These are phyloP conservation scores for Marasmius fiardii DNA, from an alignment of 1,284 basidiomycete genomes.

Conservation along the genomic window DNA sequence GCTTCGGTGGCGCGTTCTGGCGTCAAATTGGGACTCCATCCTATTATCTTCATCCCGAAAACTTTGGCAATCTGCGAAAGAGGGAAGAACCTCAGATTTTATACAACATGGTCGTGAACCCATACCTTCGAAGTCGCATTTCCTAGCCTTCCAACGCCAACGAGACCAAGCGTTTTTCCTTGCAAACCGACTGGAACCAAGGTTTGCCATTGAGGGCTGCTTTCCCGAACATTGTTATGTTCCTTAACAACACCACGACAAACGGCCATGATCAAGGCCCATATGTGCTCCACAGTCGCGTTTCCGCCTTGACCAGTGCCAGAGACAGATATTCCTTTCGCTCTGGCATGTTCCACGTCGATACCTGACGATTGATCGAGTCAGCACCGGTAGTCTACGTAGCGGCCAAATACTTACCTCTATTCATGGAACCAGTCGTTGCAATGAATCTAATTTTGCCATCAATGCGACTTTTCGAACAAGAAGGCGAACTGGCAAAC, in stretches of 20 bases:
- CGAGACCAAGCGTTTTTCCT: constrained; percentile 53
- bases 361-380: constrained; percentile 28
- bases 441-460: constrained; percentile 40
- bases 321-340: constrained; percentile 52
- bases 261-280: constrained; percentile 61
- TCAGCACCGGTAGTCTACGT: background rate
- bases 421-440: constrained; percentile 53
- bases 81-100: background rate
- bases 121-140: constrained; percentile 41
- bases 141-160: constrained; percentile 60
- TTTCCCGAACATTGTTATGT: constrained; percentile 44
- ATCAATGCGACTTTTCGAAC: background rate
- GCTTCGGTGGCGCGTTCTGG: constrained; percentile 48
- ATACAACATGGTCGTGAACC: background rate
- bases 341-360: constrained; percentile 42
- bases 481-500: constrained; percentile 3
- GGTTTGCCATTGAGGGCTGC: constrained; percentile 54
- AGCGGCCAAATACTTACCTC: constrained; percentile 15
- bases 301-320: constrained; percentile 47
- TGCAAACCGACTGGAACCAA: constrained; percentile 48
- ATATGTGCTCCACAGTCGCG: constrained; percentile 59
- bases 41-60: constrained; percentile 57
- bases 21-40: constrained; percentile 66
- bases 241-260: constrained; percentile 50
- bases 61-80: constrained; percentile 50